Evolutionary conservation across 1,139 yeast species (phyloP), one percentile per base, ranked within the genome.

Genomic region (Lodderomyces oxycetoniae): DNA sequence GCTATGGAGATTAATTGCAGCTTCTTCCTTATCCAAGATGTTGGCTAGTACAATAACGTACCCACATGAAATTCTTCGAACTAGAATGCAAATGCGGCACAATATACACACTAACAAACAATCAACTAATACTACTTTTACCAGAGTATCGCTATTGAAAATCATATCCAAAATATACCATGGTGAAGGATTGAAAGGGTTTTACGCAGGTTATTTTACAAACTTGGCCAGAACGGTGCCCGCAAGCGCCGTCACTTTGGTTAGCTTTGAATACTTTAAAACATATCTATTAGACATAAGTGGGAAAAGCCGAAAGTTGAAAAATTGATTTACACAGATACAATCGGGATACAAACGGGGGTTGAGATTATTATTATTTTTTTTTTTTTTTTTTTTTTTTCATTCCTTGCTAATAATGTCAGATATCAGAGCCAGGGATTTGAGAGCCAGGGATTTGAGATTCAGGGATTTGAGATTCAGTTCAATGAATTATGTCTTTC

Each of bases 61-160:
- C 52, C 98, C 98, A 1, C 99, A 91, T 61, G 99, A 91, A 56
- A 91, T 91, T 28, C 67, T 93, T 33, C 73, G 99, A 47, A 89
- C 98, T 4, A 71, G 97, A 50, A 74, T 88, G 74, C 98, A 91
- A 61, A 75, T 84, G 48, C 67, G 60, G 40, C 42, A 35, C 39
- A 37, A 34, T 17, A 16, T 11, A 8, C 17, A 23, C 3, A 19
- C 9, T 19, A 43, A 28, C 37, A 44, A 25, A 20, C n/a, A 7
- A 8, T 6, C 7, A 8, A 11, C 11, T 9, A 24, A n/a, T 11
- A 9, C 26, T 11, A 24, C 26, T 11, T 8, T 7, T 11, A 24
- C 11, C 12, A 7, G 13, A 8, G 34, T 31, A 15, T 46, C 48
- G 23, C 44, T 67, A 33, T 35, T 56, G 19, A 45, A 48, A 8